Percentiles rank a stretch among this genome's conserved stretches.
Conservation (phyloP, 768 basidiomycete genomes). For the Lentinula aciculospora region DNA sequence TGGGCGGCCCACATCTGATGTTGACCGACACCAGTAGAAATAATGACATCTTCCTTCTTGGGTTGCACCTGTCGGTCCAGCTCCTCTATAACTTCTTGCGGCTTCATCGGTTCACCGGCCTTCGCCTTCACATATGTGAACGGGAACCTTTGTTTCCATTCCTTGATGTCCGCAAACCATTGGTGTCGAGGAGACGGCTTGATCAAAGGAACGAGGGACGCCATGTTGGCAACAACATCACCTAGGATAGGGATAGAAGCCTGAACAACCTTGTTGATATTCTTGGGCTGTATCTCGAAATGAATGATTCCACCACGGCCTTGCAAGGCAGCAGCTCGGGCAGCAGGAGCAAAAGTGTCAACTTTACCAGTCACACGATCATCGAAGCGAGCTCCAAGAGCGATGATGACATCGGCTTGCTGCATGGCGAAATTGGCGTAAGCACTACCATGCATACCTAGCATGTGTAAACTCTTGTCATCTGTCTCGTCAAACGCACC, state of each 20-base stretch:
- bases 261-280: conserved; percentile 97
- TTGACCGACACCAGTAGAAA: conserved; percentile 95
- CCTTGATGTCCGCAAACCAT: conserved; percentile 81
- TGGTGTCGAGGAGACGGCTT: conserved; percentile 52
- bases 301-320: conserved; percentile 97
- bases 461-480: conserved; percentile 87
- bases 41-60: conserved; percentile 80
- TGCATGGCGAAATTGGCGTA: conserved; percentile 99
- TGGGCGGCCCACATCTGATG: conserved; percentile 99
- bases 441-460: conserved; percentile 97
- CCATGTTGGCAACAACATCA: conserved; percentile 84
- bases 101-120: conserved; percentile 75
- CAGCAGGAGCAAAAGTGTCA: conserved; percentile 86
- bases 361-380: conserved; percentile 96
- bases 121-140: conserved; percentile 77
- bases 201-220: conserved; percentile 77
- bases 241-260: conserved; percentile 92
- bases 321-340: conserved; percentile 74
- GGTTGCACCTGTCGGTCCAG: conserved; percentile 75
- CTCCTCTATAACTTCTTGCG: conserved; percentile 95
- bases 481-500: conserved; percentile 93
- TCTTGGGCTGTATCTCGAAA: conserved; percentile 98
- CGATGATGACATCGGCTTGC: conserved; percentile 94
- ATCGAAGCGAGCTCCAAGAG: conserved; percentile 94
- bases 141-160: conserved; percentile 85